Percentiles rank a stretch among this genome's conserved stretches.
Evolutionary conservation across 495 filamentous ascomycete genomes (phyloP).

Genomic region (Trichoderma gamsii): DNA sequence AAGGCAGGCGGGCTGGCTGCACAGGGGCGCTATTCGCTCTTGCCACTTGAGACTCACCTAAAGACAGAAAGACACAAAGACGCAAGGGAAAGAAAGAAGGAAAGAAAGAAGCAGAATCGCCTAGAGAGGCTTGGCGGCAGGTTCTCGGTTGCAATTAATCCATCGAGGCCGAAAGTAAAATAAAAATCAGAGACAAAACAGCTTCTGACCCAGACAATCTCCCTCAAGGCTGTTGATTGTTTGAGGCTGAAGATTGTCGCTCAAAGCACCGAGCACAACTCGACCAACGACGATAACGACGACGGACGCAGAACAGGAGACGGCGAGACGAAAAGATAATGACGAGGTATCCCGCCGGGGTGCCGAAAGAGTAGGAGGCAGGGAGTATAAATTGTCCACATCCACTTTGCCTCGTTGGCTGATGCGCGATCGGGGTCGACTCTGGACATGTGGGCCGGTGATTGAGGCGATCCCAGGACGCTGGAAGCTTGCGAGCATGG

Average conservation of each 20-base stretch:
- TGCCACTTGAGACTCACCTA: neutral
- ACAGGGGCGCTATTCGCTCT: neutral
- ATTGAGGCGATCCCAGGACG: conserved; percentile 14
- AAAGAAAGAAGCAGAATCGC: neutral
- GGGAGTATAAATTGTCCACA: conserved; percentile 12
- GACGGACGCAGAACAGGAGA: conserved; percentile 2
- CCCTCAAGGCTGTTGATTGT: neutral
- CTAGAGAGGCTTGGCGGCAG: neutral
- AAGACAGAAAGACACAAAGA: neutral
- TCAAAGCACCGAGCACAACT: neutral
- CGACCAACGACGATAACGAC: neutral
- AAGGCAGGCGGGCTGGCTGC: neutral
- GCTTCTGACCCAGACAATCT: neutral
- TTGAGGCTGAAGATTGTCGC: conserved; percentile 1
- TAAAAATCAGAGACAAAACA: neutral
- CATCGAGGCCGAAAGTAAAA: neutral
- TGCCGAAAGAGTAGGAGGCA: neutral
- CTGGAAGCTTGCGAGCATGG: conserved; percentile 8
- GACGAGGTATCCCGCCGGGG: conserved; percentile 9
- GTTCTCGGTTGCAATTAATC: neutral
- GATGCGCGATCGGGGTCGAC: conserved; percentile 11
- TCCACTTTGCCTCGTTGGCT: conserved; percentile 13
- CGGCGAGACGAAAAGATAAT: conserved; percentile 13
- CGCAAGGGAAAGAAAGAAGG: neutral
- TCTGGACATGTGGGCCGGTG: conserved; percentile 7